These are phyloP conservation scores for Leccinum imitatum DNA, from an alignment of 768 basidiomycete species.

Conservation along the genomic window DNA sequence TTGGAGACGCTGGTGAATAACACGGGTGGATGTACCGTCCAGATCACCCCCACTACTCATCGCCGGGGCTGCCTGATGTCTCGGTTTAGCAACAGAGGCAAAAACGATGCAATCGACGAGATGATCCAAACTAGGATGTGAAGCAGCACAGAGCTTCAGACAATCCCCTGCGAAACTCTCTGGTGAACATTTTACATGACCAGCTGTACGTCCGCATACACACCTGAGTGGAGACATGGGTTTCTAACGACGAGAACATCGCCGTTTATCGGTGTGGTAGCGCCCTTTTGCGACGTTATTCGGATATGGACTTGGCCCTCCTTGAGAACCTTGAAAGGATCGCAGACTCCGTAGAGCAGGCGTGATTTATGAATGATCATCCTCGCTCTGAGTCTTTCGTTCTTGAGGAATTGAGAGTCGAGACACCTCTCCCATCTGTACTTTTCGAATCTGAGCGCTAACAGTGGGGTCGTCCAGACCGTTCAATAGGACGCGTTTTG, in stretches of 20 bases:
- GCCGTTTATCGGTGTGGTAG: slow-evolving; percentile 54
- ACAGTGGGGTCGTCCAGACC: slow-evolving; percentile 50
- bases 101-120: slow-evolving; percentile 70
- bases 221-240: slow-evolving; percentile 68
- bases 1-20: neutral
- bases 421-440: slow-evolving; percentile 51
- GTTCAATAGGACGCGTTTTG: slow-evolving; percentile 53
- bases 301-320: slow-evolving; percentile 67
- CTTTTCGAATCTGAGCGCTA: slow-evolving; percentile 38
- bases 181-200: neutral
- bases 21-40: slow-evolving; percentile 39
- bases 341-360: slow-evolving; percentile 64
- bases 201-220: neutral
- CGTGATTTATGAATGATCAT: slow-evolving; percentile 65
- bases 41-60: slow-evolving; percentile 73
- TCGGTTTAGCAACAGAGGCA: slow-evolving; percentile 53
- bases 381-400: slow-evolving; percentile 52
- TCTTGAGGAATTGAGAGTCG: slow-evolving; percentile 43
- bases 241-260: slow-evolving; percentile 67
- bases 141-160: slow-evolving; percentile 60
- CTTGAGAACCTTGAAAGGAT: slow-evolving; percentile 59
- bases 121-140: slow-evolving; percentile 49
- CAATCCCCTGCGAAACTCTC: slow-evolving; percentile 48
- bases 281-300: slow-evolving; percentile 52
- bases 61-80: slow-evolving; percentile 60